phyloP scores from a whole-genome alignment of 2,329 filamentous ascomycete genomes.

The Colletotrichum trifolii region DNA sequence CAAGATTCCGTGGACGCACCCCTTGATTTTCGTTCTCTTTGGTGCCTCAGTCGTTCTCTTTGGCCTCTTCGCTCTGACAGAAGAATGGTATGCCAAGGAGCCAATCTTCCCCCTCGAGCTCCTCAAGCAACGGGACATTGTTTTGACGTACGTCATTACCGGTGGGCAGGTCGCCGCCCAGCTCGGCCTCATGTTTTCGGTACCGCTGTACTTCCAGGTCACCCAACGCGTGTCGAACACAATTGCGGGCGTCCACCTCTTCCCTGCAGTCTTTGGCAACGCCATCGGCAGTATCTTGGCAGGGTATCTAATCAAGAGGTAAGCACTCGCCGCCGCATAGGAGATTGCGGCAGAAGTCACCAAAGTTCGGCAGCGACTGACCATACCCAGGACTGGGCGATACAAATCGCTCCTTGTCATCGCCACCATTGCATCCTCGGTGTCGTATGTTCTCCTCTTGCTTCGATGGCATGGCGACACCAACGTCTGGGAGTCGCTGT shows the following conservation, averaged over 20 bases:
- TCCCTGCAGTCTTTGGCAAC: slow-evolving; percentile 76
- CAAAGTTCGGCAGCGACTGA: not conserved
- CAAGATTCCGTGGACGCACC: slow-evolving; percentile 62
- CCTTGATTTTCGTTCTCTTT: slow-evolving; percentile 57
- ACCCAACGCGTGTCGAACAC: slow-evolving; percentile 68
- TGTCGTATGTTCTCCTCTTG: slow-evolving; percentile 64
- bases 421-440: slow-evolving; percentile 59
- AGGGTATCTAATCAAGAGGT: slow-evolving; percentile 65
- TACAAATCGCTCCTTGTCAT: slow-evolving; percentile 67
- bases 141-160: slow-evolving; percentile 64
- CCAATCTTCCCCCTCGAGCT: slow-evolving; percentile 70
- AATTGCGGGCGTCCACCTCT: slow-evolving; percentile 67
- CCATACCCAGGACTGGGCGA: slow-evolving; percentile 60
- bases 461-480: slow-evolving; percentile 71
- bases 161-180: slow-evolving; percentile 68
- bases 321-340: slow-evolving; percentile 10
- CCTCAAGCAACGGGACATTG: slow-evolving; percentile 61
- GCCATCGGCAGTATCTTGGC: slow-evolving; percentile 71
- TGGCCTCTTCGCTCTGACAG: slow-evolving; percentile 24
- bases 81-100: slow-evolving; percentile 54
- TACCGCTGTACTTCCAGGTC: slow-evolving; percentile 78
- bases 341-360: no score
- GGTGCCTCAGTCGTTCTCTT: slow-evolving; percentile 37
- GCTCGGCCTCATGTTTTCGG: slow-evolving; percentile 63
- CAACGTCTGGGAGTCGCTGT: slow-evolving; percentile 64